Base-by-base conservation (phyloP, 83 land plant genomes). In the Diphasiastrum complanatum region DNA sequence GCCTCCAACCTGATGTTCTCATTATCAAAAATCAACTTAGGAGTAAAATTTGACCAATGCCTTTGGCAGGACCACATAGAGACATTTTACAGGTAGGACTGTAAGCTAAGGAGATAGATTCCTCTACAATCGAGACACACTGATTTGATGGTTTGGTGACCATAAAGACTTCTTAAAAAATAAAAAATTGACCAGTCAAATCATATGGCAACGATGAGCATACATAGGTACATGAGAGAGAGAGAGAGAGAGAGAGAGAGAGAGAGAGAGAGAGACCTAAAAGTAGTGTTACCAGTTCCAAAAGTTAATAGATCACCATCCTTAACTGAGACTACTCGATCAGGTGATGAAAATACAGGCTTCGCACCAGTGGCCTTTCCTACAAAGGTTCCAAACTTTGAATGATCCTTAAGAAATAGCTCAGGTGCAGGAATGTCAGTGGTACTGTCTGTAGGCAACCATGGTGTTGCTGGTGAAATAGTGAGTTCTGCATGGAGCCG, bases 361-460 rank as follows among this genome's bases (percentile, higher is more conserved):
- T 80, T 78, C 24, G 79, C 34, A 5, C 71, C 78, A 48, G 43
- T 16, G 51, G 66, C 65, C 64, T 72, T 85, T 61, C 72, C 79
- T 26, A 89, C 74, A 69, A 75, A 81, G 45, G 96, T 83, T 19
- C 96, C 96, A 69, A 79, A 89, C 57, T 89, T 89, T 30, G 96
- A 89, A 61, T 71, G 78, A 63, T 89, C 96, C 59, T 55, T 78
- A 14, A 89, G 53, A 36, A 62, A 26, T 34, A 81, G 73, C 43
- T 60, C 16, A 16, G 83, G 72, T n/a, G 63, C 53, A 3, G 57
- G 53, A 23, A 51, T 57, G 23, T 60, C 45, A 43, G 74, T 55
- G 18, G 34, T 47, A 11, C 24, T 60, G 26, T 63, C 26, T 16
- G 35, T 33, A 2, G 50, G 41, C 6, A 58, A 32, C 45, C 68